Base-by-base conservation (phyloP, 2,329 filamentous ascomycete genomes). In the Penicillium sp. region DNA sequence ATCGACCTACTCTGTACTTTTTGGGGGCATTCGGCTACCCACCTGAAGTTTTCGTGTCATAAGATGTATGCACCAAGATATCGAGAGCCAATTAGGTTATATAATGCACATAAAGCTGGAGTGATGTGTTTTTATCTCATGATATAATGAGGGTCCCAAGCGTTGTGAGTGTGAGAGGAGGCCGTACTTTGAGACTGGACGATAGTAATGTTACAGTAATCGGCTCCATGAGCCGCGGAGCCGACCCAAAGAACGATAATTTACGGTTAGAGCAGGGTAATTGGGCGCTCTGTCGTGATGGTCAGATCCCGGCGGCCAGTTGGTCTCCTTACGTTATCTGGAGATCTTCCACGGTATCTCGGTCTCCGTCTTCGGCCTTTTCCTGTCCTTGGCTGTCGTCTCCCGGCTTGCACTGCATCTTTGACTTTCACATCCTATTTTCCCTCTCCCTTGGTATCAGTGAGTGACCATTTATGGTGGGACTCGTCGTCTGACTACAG, bases 251-350 rank as follows among this genome's bases (percentile, higher is more conserved):
- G 31, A 46, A 46, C 11, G 21, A 31, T 54, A 44, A 15, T 41
- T 47, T 47, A 47, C n/a, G n/a, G 23, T 19, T 26, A 45, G 44
- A 47, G 7, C 21, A 47, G 44, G 17, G 23, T 47, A 9, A 53
- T 41, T 53, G 50, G 35, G 35, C 35, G 13, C 35, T 41, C 35
- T 11, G 35, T 29, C 47, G 47, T 31, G 49, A 48, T 58, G 53
- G 35, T 41, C 35, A 41, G 35, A 41, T 41, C 35, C 35, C 35
- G 35, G 61, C 58, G 9, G 58, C 58, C 61, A 64, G 62, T 61
- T 66, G 58, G 61, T 62, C 53, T 64, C 65, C 65, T 67, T 68
- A 66, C 66, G 66, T 68, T 67, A 67, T 67, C 66, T 66, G 65
- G 63, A 60, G 65, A 64, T 66, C 60, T 53, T 66, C 55, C 7